Base-by-base conservation (phyloP, 306 rosid species). In the Cucurbita pepo region DNA sequence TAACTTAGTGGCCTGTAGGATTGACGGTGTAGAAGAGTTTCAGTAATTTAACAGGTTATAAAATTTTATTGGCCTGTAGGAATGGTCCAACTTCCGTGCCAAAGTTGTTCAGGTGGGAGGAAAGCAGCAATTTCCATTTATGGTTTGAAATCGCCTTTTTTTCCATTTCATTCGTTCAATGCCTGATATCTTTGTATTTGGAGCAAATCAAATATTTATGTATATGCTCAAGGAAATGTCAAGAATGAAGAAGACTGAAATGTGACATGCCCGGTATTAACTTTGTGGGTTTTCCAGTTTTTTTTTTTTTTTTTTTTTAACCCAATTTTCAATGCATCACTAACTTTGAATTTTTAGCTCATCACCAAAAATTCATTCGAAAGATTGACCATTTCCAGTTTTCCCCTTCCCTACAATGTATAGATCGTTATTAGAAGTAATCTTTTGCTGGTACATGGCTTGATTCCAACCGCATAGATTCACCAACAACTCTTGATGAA, bases 101-200 rank as follows among this genome's bases (percentile, higher is more conserved):
- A 95, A 91, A 87, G 99, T 87, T 82, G 75, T 71, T 79, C 82
- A 86, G 85, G 75, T 91, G 86, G 99, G 99, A 12, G 99, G 97
- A 69, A 95, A 95, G 76, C 85, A 84, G 81, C 99, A 84, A 81
- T 95, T 91, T 69, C 99, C 99, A 56, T 95, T 88, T 84, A 88
- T 95, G 99, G 99, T 95, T 78, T 82, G 86, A 80, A 45, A 79
- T 3, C 38, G 10, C 64, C 22, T 75, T 25, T 75, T 45, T 71
- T 44, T 22, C 62, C 11, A 40, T 40, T 13, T 63, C 75, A 40
- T 73, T 73, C 22, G 41, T 56, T 69, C 16, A 10, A 71, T 16
- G 48, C n/a, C 75, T 71, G 6, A 16, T 34, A 36, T 8, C 34
- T 34, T 36, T 30, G 3, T 36, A 51, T 56, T 60, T 64, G 48